These are phyloP conservation scores for Trichophyton verrucosum DNA, from an alignment of 2,329 filamentous ascomycete species.

Conservation along the genomic window DNA sequence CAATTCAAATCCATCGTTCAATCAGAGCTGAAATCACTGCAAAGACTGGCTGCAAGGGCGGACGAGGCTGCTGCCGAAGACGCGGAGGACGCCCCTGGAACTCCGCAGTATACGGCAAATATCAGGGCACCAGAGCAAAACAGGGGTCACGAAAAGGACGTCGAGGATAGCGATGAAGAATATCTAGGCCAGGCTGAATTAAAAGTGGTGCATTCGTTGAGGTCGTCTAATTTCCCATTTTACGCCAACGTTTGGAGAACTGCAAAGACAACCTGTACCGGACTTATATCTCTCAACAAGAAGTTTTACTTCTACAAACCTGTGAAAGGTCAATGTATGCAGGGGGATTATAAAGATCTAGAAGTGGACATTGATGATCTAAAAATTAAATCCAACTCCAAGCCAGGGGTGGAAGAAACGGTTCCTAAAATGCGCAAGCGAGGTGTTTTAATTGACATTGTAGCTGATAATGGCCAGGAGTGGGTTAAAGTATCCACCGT, in stretches of 20 bases:
- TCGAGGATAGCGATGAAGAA: conserved; percentile 14
- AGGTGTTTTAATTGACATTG: conserved; percentile 50
- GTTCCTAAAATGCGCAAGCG: conserved; percentile 29
- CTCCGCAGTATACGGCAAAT: conserved; percentile 5
- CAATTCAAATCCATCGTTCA: conserved; percentile 37
- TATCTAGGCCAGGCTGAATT: conserved; percentile 16
- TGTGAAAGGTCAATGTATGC: neutral
- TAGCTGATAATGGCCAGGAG: conserved; percentile 48
- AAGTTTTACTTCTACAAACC: conserved; percentile 38
- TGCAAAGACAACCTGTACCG: conserved; percentile 43
- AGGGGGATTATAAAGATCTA: conserved; percentile 6
- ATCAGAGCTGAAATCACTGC: conserved; percentile 37
- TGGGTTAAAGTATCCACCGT: conserved; percentile 60
- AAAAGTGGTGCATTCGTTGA: conserved; percentile 43
- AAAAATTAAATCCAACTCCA: conserved; percentile 17
- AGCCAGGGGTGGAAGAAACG: conserved; percentile 19
- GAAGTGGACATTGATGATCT: conserved; percentile 7
- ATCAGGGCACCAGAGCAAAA: conserved; percentile 5
- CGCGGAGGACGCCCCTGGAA: conserved; percentile 10
- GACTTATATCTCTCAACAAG: conserved; percentile 47
- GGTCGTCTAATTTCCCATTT: conserved; percentile 55
- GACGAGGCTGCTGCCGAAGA: conserved; percentile 12
- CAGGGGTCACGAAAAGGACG: conserved; percentile 13
- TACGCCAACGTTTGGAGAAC: conserved; percentile 51
- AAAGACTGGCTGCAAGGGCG: conserved; percentile 29